These are phyloP conservation scores for Colletotrichum lindemuthianum DNA, from an alignment of 2,329 filamentous ascomycete species.

Conservation along the genomic window DNA sequence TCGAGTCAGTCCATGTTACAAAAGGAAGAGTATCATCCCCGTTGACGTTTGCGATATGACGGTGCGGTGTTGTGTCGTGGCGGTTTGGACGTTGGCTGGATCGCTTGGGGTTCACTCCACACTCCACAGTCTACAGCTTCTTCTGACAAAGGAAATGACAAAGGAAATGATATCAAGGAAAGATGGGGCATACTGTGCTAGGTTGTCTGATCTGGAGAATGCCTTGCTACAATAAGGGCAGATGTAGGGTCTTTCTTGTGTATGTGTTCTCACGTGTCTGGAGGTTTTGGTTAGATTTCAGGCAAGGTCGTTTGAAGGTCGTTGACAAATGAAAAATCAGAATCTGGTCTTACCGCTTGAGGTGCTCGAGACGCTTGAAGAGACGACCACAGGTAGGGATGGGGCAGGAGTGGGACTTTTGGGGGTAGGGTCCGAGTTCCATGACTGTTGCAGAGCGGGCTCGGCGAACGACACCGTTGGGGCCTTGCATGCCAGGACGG, in stretches of 20 bases:
- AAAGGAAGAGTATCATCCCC: conserved; percentile 6
- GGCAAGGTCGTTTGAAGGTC: conserved; percentile 47
- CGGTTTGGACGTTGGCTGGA: conserved; percentile 41
- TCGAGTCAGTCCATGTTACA: conserved; percentile 48
- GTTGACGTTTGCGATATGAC: conserved; percentile 43
- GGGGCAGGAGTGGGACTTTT: conserved; percentile 99
- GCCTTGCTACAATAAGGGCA: conserved; percentile 99
- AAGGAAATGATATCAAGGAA: conserved; percentile 49
- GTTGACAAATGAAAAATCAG: conserved; percentile 50
- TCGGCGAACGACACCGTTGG: conserved; percentile 83
- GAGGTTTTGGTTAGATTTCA: conserved; percentile 59
- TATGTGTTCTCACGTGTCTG: conserved; percentile 99
- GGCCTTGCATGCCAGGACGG: conserved; percentile 75
- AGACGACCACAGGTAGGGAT: conserved; percentile 96
- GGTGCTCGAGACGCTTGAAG: conserved; percentile 98
- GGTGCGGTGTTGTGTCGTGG: conserved; percentile 47
- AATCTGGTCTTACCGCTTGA: conserved; percentile 85
- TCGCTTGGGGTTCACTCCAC: conserved; percentile 50
- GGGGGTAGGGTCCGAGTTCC: conserved; percentile 95
- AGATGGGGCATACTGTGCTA: conserved; percentile 83
- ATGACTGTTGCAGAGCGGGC: conserved; percentile 95
- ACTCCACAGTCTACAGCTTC: conserved; percentile 39
- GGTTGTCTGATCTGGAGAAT: conserved; percentile 97
- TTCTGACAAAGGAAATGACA: conserved; percentile 47
- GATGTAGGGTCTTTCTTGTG: conserved; percentile 97